Base-by-base conservation (phyloP, 2,329 filamentous ascomycete genomes). In the Botrytis galanthina region DNA sequence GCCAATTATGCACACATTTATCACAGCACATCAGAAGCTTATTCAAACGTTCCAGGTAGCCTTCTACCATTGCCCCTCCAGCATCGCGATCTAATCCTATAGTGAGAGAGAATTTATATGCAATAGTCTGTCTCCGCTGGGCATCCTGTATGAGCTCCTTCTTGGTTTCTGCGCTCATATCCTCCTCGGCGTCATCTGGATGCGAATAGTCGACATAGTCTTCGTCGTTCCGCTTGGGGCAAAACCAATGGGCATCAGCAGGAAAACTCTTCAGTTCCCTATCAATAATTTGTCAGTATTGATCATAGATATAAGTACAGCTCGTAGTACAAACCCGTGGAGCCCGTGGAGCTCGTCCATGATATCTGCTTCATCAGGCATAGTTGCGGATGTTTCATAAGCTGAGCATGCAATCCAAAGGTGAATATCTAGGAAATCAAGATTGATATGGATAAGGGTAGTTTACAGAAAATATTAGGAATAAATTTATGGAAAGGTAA, bases 1-100 rank as follows among this genome's bases (percentile, higher is more conserved):
- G 92, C 87, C 93, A 95, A 77, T 90, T 90, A 75, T 90, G 86
- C 70, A 93, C 90, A 80, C 92, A 95, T 70, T 88, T 85, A 71
- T 93, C 88, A 81, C 92, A 95, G 73, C 83, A 85, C 73, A 85
- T 87, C 37, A 95, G 84, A 57, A 87, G 87, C 18, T 83, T 81
- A 75, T 91, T 88, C 32, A 92, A 84, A 32, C 87, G 85, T 8
- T 82, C 78, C 70, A 84, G 86, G 78, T 93, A 92, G 75, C 88
- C 87, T 22, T 86, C 83, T 60, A 90, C 84, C 82, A 91, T 87
- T 74, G 86, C 84, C 12, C 77, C 88, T 4, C 88, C 87, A 69
- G 88, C 86, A 66, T 89, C 87, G 67, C 87, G 85, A 72, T 87
- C 87, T 75, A 93, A 89, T 29, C 91, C 92, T 72, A 94, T 85